These are phyloP conservation scores for Truncatella angustata DNA, from an alignment of 2,329 filamentous ascomycete genomes.

Conservation along the genomic window DNA sequence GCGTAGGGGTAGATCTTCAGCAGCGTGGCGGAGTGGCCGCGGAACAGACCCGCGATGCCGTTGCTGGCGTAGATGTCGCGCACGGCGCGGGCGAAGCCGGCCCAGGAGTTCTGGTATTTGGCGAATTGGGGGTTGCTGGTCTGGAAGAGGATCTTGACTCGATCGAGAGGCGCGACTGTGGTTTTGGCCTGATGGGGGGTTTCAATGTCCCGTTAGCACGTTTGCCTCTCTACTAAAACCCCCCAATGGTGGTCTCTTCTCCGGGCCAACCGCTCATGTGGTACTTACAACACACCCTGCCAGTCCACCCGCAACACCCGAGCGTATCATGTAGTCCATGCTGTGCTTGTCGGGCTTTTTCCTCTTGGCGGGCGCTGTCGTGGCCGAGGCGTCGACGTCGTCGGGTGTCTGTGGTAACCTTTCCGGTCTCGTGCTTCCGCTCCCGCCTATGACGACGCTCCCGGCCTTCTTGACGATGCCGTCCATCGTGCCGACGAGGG, in stretches of 20 bases:
- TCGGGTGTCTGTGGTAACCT: conserved; percentile 43
- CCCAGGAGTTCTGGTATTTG: conserved; percentile 89
- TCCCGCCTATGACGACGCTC: conserved; percentile 17
- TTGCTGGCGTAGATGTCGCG: conserved; percentile 77
- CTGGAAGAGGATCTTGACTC: conserved; percentile 98
- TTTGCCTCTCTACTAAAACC: too few relatives aligned
- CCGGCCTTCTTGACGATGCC: conserved; percentile 24
- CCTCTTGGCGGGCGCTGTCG: conserved; percentile 42
- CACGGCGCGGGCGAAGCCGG: conserved; percentile 78
- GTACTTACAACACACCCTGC: conserved; percentile 84
- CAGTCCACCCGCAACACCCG: conserved; percentile 81
- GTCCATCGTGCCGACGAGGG: conserved; percentile 26
- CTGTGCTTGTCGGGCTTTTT: conserved; percentile 66
- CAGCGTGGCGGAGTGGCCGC: conserved; percentile 91
- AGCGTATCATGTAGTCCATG: conserved; percentile 79
- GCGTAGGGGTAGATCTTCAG: conserved; percentile 96
- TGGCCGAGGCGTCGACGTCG: conserved; percentile 49
- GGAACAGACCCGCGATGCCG: conserved; percentile 76
- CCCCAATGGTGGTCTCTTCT: too few relatives aligned
- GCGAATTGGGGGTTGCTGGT: conserved; percentile 90
- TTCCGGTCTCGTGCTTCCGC: conserved; percentile 27
- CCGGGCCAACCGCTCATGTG: too few relatives aligned
- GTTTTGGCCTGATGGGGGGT: conserved; percentile 73
- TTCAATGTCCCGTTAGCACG: not conserved
- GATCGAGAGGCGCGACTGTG: conserved; percentile 89